These are phyloP conservation scores for Alternaria rosae DNA, from an alignment of 2,329 filamentous ascomycete species.

Conservation along the genomic window DNA sequence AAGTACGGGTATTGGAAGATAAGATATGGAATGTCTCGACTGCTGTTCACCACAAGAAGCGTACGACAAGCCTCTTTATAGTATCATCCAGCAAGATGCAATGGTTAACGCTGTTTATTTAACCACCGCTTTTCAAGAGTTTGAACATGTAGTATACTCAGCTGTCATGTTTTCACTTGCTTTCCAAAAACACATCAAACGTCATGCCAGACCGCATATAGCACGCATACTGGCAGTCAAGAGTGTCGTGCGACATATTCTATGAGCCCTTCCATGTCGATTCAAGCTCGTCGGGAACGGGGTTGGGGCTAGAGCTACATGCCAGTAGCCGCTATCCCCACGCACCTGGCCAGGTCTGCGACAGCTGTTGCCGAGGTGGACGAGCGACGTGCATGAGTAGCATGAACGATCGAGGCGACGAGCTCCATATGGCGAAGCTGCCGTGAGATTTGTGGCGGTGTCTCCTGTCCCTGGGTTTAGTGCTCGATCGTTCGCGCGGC, in stretches of 20 bases:
- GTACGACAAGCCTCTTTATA: background rate
- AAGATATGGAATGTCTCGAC: background rate
- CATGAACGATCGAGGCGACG: background rate
- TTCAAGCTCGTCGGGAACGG: constrained; percentile 5
- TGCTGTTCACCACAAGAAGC: background rate
- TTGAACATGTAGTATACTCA: background rate
- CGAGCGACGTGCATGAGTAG: constrained; percentile 7
- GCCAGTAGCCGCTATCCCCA: constrained; percentile 13
- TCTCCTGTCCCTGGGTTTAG: background rate
- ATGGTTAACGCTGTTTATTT: background rate
- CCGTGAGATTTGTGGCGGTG: background rate
- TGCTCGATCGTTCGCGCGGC: background rate
- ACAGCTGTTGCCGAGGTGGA: background rate
- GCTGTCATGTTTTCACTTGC: constrained; percentile 23
- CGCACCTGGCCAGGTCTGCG: background rate
- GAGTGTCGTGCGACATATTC: constrained; percentile 1
- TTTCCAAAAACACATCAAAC: constrained; percentile 13
- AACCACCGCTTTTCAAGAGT: background rate
- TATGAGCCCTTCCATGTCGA: constrained; percentile 13
- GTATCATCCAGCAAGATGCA: background rate
- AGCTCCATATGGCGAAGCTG: background rate
- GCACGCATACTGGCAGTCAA: constrained; percentile 7
- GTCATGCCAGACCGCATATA: constrained; percentile 24
- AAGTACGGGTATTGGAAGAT: background rate
- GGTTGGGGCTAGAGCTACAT: constrained; percentile 16